These are phyloP conservation scores for Ceratobasidium sp. DNA, from an alignment of 1,284 basidiomycete genomes.

Conservation along the genomic window DNA sequence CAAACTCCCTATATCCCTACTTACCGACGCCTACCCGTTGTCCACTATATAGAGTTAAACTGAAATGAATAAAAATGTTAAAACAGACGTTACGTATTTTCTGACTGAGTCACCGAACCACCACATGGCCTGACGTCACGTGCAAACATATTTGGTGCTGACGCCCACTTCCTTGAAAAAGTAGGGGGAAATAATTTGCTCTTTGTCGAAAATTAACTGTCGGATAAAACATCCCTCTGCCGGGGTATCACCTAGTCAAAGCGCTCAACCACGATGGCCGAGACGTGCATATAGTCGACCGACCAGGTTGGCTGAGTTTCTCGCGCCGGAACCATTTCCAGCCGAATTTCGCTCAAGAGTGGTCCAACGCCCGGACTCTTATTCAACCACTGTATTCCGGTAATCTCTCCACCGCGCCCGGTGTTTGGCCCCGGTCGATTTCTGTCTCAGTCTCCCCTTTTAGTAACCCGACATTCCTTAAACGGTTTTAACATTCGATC, in stretches of 20 bases:
- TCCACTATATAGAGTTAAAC: conserved; percentile 11
- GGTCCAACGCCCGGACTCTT: not conserved
- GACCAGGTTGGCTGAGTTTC: not conserved
- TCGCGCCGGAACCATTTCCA: not conserved
- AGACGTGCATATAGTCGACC: not conserved
- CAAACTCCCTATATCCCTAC: conserved; percentile 14
- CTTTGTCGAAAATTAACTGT: no score
- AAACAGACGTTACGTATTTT: not conserved
- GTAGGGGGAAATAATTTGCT: no score
- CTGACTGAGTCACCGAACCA: no score
- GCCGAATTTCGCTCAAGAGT: not conserved
- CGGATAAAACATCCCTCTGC: no score
- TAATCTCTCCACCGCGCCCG: not conserved
- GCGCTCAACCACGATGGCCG: not conserved
- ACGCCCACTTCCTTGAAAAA: no score
- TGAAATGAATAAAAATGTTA: conserved; percentile 12
- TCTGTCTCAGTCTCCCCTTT: not conserved
- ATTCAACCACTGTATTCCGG: not conserved
- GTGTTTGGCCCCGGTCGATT: not conserved
- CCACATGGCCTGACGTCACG: no score
- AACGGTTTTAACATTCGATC: conserved; percentile 4
- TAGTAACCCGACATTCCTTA: not conserved
- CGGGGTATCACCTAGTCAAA: no score
- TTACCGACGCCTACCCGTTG: not conserved
- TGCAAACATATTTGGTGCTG: no score